phyloP scores from a whole-genome alignment of 768 basidiomycete genomes.

The Boletus barrowsii region DNA sequence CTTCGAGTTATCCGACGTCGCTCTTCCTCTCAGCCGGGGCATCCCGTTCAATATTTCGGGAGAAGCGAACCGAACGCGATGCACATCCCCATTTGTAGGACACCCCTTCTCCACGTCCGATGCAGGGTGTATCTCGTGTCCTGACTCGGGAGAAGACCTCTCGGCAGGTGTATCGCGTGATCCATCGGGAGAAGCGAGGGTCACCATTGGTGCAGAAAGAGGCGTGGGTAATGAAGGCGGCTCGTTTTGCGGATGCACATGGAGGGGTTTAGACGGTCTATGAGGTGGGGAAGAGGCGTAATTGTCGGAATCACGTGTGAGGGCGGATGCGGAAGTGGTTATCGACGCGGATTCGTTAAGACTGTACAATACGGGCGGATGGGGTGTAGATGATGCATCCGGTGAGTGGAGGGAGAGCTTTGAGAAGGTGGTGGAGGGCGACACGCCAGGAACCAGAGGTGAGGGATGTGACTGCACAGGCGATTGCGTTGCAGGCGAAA shows the following conservation, averaged over 20 bases:
- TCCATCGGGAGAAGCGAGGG: constrained; percentile 7
- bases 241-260: constrained; percentile 27
- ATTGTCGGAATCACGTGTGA: not conserved
- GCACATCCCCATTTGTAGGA: constrained; percentile 11
- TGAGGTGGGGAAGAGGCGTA: constrained; percentile 8
- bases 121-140: not conserved
- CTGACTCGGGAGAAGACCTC: constrained; percentile 13
- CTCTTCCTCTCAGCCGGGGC: constrained; percentile 11
- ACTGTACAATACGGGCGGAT: constrained; percentile 7
- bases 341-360: constrained; percentile 3
- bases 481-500: not conserved
- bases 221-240: not conserved
- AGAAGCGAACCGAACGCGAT: constrained; percentile 31
- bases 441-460: constrained; percentile 22
- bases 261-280: constrained; percentile 26
- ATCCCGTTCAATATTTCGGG: constrained; percentile 25
- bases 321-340: not conserved
- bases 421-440: constrained; percentile 50
- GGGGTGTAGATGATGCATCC: constrained; percentile 14
- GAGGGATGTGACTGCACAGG: not conserved
- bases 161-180: constrained; percentile 26
- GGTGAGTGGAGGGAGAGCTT: constrained; percentile 48
- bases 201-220: constrained; percentile 7
- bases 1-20: not conserved
- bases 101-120: constrained; percentile 12